phyloP scores from a whole-genome alignment of 768 basidiomycete genomes.

The Pleurotus cornucopiae region DNA sequence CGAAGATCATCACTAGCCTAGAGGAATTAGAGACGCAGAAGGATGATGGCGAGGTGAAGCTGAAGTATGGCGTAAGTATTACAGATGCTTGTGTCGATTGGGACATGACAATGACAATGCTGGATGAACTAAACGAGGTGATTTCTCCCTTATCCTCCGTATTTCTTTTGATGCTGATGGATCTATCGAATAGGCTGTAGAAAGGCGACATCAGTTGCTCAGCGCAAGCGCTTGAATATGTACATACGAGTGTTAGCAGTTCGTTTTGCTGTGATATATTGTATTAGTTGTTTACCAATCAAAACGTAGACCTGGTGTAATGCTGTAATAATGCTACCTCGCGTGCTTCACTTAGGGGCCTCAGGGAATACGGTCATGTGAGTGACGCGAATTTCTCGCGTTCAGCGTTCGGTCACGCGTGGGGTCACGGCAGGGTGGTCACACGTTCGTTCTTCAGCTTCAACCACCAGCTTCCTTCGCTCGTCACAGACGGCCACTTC shows the following conservation, averaged over 20 bases:
- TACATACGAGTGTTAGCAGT: too few relatives aligned
- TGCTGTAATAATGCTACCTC: too few relatives aligned
- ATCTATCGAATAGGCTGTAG: too few relatives aligned
- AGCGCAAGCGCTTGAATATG: too few relatives aligned
- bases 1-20: not conserved
- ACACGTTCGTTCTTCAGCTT: not conserved
- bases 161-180: not conserved
- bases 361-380: not conserved
- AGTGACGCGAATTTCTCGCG: not conserved
- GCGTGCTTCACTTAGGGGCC: not conserved
- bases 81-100: conserved; percentile 91
- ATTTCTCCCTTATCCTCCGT: not conserved
- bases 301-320: too few relatives aligned
- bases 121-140: conserved; percentile 81
- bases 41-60: conserved; percentile 24
- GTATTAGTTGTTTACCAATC: too few relatives aligned
- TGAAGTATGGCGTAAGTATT: conserved; percentile 83
- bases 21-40: not conserved
- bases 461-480: not conserved
- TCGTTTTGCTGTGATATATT: too few relatives aligned
- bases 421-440: not conserved
- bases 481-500: conserved; percentile 5
- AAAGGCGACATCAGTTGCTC: too few relatives aligned
- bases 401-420: not conserved
- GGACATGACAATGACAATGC: conserved; percentile 76